Evolutionary conservation across 1,284 basidiomycete species (phyloP), one percentile per base, ranked within the genome.

Genomic region (Ustanciosporium gigantosporum): DNA sequence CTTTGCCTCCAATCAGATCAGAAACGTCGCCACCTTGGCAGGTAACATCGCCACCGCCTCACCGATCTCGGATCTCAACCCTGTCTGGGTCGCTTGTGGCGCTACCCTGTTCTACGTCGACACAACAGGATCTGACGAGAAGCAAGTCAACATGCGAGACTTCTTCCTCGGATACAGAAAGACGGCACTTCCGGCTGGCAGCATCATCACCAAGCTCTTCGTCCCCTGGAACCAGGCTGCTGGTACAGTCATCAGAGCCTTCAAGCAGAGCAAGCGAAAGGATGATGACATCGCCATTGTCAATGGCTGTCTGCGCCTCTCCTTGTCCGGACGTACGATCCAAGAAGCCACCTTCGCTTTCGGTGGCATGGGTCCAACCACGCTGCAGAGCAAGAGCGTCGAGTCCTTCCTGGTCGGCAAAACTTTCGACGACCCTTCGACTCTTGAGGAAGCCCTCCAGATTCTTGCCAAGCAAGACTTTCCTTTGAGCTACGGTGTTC

Each of bases 221-320:
- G 52, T 72, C 5, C 67, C 69, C 11, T 66, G 52, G 62, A 36
- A 41, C 5, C 52, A 53, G 21, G 56, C 56, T 6, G 62, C 58
- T 15, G 61, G 58, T 5, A 59, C 62, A 24, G 56, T 77, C 13
- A 49, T 72, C 1, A 58, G 73, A 13, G 74, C 78, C 3, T 79
- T 73, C 76, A 79, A 79, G 66, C 74, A 78, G 56, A 69, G 77
- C 14, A 79, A 78, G 57, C 46, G 79, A 7, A 75, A 71, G 40
- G 79, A 79, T 38, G 79, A 79, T 43, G 79, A 79, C 41, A 79
- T 79, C 36, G 76, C 78, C 25, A 79, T 79, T 38, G 79, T 79
- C 32, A 78, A 73, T 1, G 65, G 58, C 11, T 78, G 78, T 56
- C 57, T 79, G 2, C 60, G 59, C 11, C 23, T 67, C 3, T 49